A percentile compares a stretch with the other conserved stretches of the same genome.
These are phyloP conservation scores for Colletotrichum godetiae DNA, from an alignment of 2,329 filamentous ascomycete genomes.

Conservation along the genomic window DNA sequence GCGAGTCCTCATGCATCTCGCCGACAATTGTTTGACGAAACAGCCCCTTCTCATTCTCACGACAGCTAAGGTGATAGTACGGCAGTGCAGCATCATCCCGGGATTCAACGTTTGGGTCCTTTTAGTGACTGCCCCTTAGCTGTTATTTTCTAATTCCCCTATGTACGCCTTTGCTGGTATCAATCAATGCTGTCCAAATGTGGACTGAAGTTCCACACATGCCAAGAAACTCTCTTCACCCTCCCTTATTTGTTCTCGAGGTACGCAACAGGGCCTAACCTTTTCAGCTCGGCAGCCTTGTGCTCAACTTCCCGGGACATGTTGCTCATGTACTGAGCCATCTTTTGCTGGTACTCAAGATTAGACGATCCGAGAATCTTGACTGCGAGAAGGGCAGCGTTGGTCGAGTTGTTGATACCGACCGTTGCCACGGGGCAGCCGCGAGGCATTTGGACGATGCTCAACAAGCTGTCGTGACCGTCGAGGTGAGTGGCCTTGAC, in stretches of 20 bases:
- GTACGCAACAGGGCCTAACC: conserved; percentile 68
- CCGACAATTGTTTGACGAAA: neutral
- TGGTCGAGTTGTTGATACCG: conserved; percentile 83
- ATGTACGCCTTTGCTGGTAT: conserved; percentile 30
- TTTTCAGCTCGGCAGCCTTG: conserved; percentile 69
- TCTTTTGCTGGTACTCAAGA: conserved; percentile 63
- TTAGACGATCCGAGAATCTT: conserved; percentile 73
- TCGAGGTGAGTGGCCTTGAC: conserved; percentile 80
- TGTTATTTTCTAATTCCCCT: conserved; percentile 11
- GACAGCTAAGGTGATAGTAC: neutral
- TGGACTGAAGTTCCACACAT: conserved; percentile 11
- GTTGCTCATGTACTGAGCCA: conserved; percentile 70
- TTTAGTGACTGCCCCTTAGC: neutral
- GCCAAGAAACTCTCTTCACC: neutral
- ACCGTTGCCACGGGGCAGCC: conserved; percentile 81
- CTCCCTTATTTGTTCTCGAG: conserved; percentile 48
- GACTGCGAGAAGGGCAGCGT: conserved; percentile 78
- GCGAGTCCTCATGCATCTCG: neutral
- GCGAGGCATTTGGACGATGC: conserved; percentile 83
- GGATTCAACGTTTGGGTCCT: neutral
- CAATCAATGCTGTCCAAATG: conserved; percentile 28
- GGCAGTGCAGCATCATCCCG: neutral
- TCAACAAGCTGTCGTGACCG: conserved; percentile 76
- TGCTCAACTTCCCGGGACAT: conserved; percentile 73
- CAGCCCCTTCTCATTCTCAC: neutral